Evolutionary conservation across 345 rosid genomes (phyloP), one percentile per base, ranked within the genome.

Genomic region (Gynandropsis gynandra): DNA sequence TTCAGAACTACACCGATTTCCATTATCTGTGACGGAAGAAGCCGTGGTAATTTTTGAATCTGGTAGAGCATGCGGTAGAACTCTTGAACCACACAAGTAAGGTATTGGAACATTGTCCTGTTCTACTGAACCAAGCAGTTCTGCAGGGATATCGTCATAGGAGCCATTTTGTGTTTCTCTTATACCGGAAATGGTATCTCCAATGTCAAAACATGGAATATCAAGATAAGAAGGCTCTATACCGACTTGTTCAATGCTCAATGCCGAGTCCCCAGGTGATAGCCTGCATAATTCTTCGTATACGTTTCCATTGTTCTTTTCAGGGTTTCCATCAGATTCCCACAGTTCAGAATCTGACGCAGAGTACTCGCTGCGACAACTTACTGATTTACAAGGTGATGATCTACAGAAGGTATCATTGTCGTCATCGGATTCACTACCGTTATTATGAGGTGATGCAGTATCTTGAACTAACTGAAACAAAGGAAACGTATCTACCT

Each of bases 391-490:
- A 70, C 67, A 68, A 54, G 86, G 85, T 45, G 89, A 77, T 46
- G 96, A 84, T 67, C 85, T 81, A 58, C 89, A 87, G 71, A 90
- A 87, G 38, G 88, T 87, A 59, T 82, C 87, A 7, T 52, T 57
- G 52, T 43, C 16, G 42, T 79, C 95, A 56, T 81, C 95, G 14
- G 85, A 76, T 31, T 83, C 85, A 4, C 62, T 76, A 40, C 65
- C 70, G 55, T 51, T 51, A 24, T 24, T 24, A 24, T 24, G 70
- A 36, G 47, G 38, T 41, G 65, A 37, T 37, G 61, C 21, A 55
- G 62, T 61, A 61, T 76, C 83, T 19, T 89, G 93, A 31, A 84
- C 89, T 80, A 90, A 74, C 68, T 87, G 96, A 73, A 90, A 90
- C 7, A 89, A 68, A 58, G 95, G 73, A 59, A 87, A 79, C 76